These are phyloP conservation scores for Albifimbria verrucaria DNA, from an alignment of 2,329 filamentous ascomycete genomes.

Conservation along the genomic window DNA sequence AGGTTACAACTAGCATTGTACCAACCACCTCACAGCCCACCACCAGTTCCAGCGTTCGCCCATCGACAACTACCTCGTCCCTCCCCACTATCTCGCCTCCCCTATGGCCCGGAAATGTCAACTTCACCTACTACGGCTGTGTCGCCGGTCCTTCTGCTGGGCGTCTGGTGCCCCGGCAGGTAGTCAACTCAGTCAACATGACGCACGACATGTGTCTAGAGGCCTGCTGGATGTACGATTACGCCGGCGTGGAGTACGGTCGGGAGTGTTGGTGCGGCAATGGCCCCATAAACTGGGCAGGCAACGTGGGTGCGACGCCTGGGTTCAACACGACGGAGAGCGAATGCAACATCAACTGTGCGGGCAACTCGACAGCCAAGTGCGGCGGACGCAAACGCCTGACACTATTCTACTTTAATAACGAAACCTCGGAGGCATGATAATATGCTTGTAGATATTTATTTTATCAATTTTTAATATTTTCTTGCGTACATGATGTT, in stretches of 20 bases:
- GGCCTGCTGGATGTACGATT: constrained; percentile 1
- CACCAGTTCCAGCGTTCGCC: neutral
- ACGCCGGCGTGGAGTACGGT: constrained; percentile 2
- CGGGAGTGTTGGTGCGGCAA: constrained; percentile 4
- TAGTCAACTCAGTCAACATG: constrained; percentile 1
- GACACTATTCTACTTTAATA: neutral
- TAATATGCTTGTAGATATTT: neutral
- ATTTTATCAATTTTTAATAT: too few relatives aligned
- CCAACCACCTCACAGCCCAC: neutral
- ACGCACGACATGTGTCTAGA: constrained; percentile 3
- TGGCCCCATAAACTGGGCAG: constrained; percentile 2
- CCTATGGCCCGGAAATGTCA: constrained; percentile 2
- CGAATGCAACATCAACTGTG: constrained; percentile 1
- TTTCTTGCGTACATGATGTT: too few relatives aligned
- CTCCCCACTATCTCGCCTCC: neutral
- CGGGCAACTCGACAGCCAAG: constrained; percentile 1
- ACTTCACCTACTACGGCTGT: constrained; percentile 4
- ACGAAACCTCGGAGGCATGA: neutral
- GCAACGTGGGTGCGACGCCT: neutral
- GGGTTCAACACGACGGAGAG: neutral
- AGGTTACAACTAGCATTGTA: neutral
- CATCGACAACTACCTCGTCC: neutral
- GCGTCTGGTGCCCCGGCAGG: neutral
- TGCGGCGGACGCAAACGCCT: constrained; percentile 2
- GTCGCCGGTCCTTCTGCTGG: neutral